Base-by-base conservation (phyloP, 768 basidiomycete genomes). In the Boletus rubescentipes region DNA sequence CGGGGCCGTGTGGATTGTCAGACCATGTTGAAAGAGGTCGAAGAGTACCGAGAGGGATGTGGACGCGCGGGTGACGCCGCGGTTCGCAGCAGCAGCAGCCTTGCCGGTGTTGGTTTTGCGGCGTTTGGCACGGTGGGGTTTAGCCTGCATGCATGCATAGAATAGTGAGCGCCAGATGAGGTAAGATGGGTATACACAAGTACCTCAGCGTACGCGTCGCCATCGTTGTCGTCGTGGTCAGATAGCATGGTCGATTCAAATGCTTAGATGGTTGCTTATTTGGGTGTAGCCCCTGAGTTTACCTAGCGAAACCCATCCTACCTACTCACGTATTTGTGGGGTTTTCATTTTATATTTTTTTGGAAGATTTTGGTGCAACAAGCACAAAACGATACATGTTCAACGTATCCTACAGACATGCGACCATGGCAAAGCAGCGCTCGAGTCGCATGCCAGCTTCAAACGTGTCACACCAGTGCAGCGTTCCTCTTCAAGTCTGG, bases 41-140 rank as follows among this genome's bases (percentile, higher is more conserved):
- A 61, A 46, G 26, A 71, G 42, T 2, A 31, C 44, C 11, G 54
- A 55, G 31, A 69, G 48, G 26, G 61, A 63, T 3, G 60, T 36
- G 4, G 62, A 60, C 5, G 56, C 34, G 5, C 67, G 55, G 11
- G 65, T 65, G 30, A 44, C 20, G 26, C 62, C 20, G 26, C 62
- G 62, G 35, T 53, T 34, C 36, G 34, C 23, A 18, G 49, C 8
- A 7, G 38, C n/a, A 0, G 59, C 43, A 0, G 56, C 54, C 44
- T 60, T 66, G 8, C 69, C 55, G 0, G 47, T 52, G 30, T 61
- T 62, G 32, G 58, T 54, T 44, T 68, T 70, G 14, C 64, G 69
- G 34, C 70, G 68, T 48, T 71, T 70, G 43, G 40, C 29, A 16
- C 58, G 64, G 34, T 49, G 55, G 3, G 53, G 57, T 46, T 55